Evolutionary conservation across 2,329 filamentous ascomycete genomes (phyloP).

Genomic region (Beauveria sp.): DNA sequence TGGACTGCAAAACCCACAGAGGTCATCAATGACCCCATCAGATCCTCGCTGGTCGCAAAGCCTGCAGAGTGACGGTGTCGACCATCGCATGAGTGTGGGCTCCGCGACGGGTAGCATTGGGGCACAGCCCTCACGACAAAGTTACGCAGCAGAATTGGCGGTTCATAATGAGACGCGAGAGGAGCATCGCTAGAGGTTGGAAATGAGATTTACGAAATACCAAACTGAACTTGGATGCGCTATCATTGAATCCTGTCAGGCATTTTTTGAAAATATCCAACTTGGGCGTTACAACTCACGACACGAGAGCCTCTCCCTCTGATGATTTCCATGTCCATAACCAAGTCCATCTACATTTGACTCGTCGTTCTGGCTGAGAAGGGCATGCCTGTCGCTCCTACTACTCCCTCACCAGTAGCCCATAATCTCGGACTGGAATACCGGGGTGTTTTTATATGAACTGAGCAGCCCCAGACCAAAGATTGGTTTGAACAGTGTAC

Average conservation of each 20-base stretch:
- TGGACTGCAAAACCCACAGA: conserved; percentile 21
- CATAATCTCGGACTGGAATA: neutral
- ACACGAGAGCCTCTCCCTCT: no score
- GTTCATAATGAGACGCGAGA: conserved; percentile 41
- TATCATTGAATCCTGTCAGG: no score
- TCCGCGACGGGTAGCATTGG: conserved; percentile 20
- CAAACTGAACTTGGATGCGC: neutral
- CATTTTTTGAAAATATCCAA: no score
- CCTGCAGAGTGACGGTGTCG: conserved; percentile 8
- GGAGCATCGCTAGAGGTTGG: conserved; percentile 26
- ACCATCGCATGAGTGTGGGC: neutral
- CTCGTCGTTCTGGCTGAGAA: neutral
- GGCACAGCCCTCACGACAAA: conserved; percentile 30
- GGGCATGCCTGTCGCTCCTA: neutral
- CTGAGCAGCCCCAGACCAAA: neutral
- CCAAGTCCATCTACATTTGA: neutral
- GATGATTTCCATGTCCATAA: neutral
- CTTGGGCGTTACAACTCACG: no score
- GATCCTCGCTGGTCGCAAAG: conserved; percentile 12
- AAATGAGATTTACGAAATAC: neutral
- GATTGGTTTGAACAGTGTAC: neutral
- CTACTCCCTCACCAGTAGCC: neutral
- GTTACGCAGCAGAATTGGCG: conserved; percentile 35
- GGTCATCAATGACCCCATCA: conserved; percentile 27
- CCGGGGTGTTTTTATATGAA: neutral